phyloP scores from a whole-genome alignment of 1,284 basidiomycete species.

The Sphagnurus paluster region DNA sequence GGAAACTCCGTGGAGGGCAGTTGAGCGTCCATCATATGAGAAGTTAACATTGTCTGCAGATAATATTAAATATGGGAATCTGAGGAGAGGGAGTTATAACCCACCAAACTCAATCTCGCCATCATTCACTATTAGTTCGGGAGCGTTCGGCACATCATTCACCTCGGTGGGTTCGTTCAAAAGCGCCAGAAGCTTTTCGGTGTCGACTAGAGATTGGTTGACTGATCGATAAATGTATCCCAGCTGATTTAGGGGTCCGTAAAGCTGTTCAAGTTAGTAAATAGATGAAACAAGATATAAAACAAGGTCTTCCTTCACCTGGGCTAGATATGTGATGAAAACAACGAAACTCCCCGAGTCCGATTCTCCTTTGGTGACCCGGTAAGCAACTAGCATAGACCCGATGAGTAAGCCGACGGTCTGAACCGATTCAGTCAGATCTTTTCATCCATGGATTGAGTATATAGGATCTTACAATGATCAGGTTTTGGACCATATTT shows the following conservation, averaged over 20 bases:
- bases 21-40: constrained; percentile 77
- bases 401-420: constrained; percentile 77
- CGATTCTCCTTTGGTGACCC: constrained; percentile 54
- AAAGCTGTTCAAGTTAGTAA: constrained; percentile 47
- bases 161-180: constrained; percentile 81
- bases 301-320: constrained; percentile 43
- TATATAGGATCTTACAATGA: constrained; percentile 70
- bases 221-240: constrained; percentile 74
- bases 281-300: not conserved
- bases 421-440: too few species aligned
- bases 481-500: constrained; percentile 78
- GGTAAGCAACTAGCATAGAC: constrained; percentile 71
- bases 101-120: constrained; percentile 85
- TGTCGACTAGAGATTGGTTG: constrained; percentile 77
- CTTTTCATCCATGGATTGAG: too few species aligned
- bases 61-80: constrained; percentile 1
- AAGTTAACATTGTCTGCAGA: constrained; percentile 73
- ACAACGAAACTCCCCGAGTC: constrained; percentile 66
- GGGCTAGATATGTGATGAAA: constrained; percentile 79
- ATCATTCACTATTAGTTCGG: constrained; percentile 69
- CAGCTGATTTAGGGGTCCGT: constrained; percentile 71
- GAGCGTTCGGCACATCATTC: constrained; percentile 75
- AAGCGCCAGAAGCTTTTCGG: constrained; percentile 73
- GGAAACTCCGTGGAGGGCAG: constrained; percentile 75
- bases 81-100: too few species aligned